Conservation (phyloP, 2,329 filamentous ascomycete species). For the Thelonectria blattea region DNA sequence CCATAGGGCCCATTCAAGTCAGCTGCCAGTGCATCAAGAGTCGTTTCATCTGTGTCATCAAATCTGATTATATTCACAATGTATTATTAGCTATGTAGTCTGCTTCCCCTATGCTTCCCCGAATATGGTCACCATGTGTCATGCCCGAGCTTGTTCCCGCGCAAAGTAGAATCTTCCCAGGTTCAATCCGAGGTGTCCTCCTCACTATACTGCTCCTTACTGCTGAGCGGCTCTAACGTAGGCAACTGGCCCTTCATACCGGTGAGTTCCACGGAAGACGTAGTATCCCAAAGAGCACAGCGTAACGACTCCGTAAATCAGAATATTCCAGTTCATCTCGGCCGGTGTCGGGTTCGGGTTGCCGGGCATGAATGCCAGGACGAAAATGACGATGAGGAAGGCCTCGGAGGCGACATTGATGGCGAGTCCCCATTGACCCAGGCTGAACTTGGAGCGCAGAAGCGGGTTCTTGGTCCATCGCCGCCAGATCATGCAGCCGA, state of each 20-base stretch:
- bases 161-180: no score
- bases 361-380: slow-evolving; percentile 32
- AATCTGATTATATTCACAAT: no score
- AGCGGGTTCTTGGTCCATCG: slow-evolving; percentile 24
- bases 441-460: slow-evolving; percentile 25
- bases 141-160: no score
- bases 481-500: slow-evolving; percentile 34
- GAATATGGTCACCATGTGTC: no score
- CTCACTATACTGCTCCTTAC: no score
- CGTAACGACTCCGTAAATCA: slow-evolving; percentile 22
- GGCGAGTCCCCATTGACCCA: slow-evolving; percentile 27
- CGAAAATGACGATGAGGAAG: slow-evolving; percentile 28
- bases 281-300: slow-evolving; percentile 26
- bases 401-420: slow-evolving; percentile 29
- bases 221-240: slow-evolving; percentile 27
- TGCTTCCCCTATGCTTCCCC: slow-evolving; percentile 1
- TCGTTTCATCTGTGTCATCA: no score
- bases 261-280: slow-evolving; percentile 22
- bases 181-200: no score
- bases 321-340: slow-evolving; percentile 34
- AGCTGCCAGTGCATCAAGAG: no score
- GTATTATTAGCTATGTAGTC: not conserved
- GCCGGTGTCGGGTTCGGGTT: slow-evolving; percentile 24
- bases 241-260: slow-evolving; percentile 28
- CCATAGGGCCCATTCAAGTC: no score